These are phyloP conservation scores for Penicillium angulare DNA, from an alignment of 495 filamentous ascomycete genomes.

Conservation along the genomic window DNA sequence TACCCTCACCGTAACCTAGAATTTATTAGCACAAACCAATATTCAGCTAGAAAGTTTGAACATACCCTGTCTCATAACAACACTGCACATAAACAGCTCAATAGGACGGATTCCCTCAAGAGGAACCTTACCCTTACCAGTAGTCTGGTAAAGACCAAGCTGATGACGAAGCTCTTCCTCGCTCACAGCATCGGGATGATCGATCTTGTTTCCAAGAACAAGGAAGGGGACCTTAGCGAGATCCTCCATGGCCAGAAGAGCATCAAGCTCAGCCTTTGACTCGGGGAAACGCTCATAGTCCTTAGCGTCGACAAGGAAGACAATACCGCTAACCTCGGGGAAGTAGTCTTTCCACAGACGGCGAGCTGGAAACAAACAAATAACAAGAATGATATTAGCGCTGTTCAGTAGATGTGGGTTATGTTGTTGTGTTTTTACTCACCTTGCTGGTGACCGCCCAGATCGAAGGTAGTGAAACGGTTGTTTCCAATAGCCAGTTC, in stretches of 20 bases:
- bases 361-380: conserved; percentile 69
- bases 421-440: conserved; percentile 24
- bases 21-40: conserved; percentile 2
- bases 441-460: conserved; percentile 97
- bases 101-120: conserved; percentile 93
- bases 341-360: conserved; percentile 98
- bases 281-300: conserved; percentile 91
- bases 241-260: conserved; percentile 90
- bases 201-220: conserved; percentile 97
- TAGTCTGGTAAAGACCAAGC: conserved; percentile 92
- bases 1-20: conserved; percentile 53
- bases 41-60: conserved; percentile 1
- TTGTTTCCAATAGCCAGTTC: conserved; percentile 96
- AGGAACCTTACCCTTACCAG: conserved; percentile 95
- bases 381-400: neutral
- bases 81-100: conserved; percentile 98
- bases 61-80: conserved; percentile 93
- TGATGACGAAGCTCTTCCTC: conserved; percentile 92
- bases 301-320: conserved; percentile 97
- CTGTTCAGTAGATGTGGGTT: neutral
- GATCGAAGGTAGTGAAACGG: conserved; percentile 95
- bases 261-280: conserved; percentile 94
- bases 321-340: conserved; percentile 96
- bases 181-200: conserved; percentile 89
- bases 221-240: conserved; percentile 91